Evolutionary conservation across 805 yeast species (phyloP), one percentile per base, ranked within the genome.

Genomic region (Wickerhamiella parazyma): DNA sequence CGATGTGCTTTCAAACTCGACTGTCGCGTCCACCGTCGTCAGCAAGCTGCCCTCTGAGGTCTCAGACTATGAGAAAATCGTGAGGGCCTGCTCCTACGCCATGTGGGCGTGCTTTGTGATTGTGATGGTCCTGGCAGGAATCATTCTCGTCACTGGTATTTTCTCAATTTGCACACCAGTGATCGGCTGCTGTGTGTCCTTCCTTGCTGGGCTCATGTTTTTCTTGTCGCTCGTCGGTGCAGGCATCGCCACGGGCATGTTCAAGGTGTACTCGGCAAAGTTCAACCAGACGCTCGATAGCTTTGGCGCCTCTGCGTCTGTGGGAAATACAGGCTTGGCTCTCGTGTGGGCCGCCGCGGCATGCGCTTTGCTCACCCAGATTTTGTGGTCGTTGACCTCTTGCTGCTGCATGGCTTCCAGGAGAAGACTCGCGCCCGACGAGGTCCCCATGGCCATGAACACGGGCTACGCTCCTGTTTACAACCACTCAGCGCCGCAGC

Each of bases 201-300:
- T 40, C 11, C 48, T 72, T 11, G 67, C 73, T 10, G 57, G 64
- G 36, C 22, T 66, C 4, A 49, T 66, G 10, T 47, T 47, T 12
- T n/a, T 55, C 9, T 36, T 48, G 33, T 51, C 68, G n/a, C 10
- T 65, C 2, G 50, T 71, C 4, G 37, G 25, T 2, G 43, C 43
- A 14, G 83, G 69, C 12, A 62, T 78, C 18, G 66, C 80, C 22
- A 80, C 89, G 0, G 91, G 78, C 14, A 64, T 72, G n/a, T 79
- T 65, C 62, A 45, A 63, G 4, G 66, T 67, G 44, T 66, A 78
- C 48, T 61, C 69, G 46, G 60, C 64, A 10, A 64, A 70, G 43
- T 67, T 83, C 63, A 74, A 78, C 52, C 61, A 73, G 26, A 62
- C 64, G 26, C 60, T 61, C 10, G 57, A 54, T 2, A 56, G 58